Evolutionary conservation across 148 eudicot genomes (phyloP).

Genomic region (Fagopyrum tataricum): DNA sequence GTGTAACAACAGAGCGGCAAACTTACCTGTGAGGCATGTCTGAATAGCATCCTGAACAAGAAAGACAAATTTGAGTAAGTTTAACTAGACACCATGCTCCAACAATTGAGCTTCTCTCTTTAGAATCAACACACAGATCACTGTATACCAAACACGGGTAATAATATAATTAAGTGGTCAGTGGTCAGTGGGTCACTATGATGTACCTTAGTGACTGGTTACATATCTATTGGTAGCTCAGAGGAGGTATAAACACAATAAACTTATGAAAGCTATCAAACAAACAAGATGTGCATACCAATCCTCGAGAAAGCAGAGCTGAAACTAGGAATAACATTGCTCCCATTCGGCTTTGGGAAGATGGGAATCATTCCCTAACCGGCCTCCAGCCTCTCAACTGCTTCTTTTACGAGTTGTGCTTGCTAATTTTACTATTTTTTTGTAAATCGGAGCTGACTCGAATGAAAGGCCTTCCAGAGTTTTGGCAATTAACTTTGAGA

Average conservation of each 20-base stretch:
- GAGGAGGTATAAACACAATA: not conserved
- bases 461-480: slow-evolving; percentile 67
- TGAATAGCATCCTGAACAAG: slow-evolving; percentile 57
- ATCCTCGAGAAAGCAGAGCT: slow-evolving; percentile 85
- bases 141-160: not conserved
- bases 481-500: slow-evolving; percentile 48
- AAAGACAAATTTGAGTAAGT: slow-evolving; percentile 10
- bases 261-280: not conserved
- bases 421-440: slow-evolving; percentile 42
- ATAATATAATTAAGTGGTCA: not conserved
- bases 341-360: slow-evolving; percentile 82
- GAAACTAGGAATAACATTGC: slow-evolving; percentile 82
- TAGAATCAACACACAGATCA: not conserved
- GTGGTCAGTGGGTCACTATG: not conserved
- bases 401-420: slow-evolving; percentile 45
- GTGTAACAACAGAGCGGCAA: slow-evolving; percentile 1
- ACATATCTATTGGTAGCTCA: not conserved
- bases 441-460: slow-evolving; percentile 66
- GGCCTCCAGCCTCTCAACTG: slow-evolving; percentile 55
- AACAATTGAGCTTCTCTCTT: not conserved
- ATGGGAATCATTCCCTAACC: slow-evolving; percentile 58
- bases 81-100: not conserved
- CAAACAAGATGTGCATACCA: slow-evolving; percentile 38
- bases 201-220: not conserved
- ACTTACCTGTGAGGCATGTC: slow-evolving; percentile 91